Conservation (phyloP, 139 green algal species). For the Penium margaritaceum region DNA sequence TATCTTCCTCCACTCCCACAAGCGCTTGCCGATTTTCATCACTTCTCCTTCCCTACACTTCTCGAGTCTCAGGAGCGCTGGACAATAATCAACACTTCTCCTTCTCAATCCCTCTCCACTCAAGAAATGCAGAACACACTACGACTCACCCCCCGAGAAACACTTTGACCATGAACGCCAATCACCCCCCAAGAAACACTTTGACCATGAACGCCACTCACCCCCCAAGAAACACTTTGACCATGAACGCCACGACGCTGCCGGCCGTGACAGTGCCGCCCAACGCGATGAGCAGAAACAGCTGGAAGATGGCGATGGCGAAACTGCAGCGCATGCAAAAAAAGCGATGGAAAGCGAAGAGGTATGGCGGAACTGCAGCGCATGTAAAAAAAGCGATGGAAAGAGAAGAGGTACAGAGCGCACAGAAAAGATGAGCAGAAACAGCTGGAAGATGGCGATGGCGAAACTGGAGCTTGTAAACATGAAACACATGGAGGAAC, state of each 20-base stretch:
- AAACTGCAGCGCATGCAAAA: too few relatives aligned
- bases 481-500: neutral
- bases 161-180: too few relatives aligned
- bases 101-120: too few relatives aligned
- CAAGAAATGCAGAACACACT: too few relatives aligned
- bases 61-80: too few relatives aligned
- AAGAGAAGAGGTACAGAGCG: too few relatives aligned
- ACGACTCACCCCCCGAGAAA: conserved; percentile 18
- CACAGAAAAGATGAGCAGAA: conserved; percentile 9
- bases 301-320: conserved; percentile 27
- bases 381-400: neutral
- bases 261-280: conserved; percentile 13
- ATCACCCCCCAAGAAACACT: conserved; percentile 9
- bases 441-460: conserved; percentile 14
- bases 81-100: too few relatives aligned
- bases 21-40: too few relatives aligned
- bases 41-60: too few relatives aligned
- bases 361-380: conserved; percentile 28
- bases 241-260: conserved; percentile 25
- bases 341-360: too few relatives aligned
- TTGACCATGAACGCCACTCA: conserved; percentile 13
- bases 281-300: conserved; percentile 19
- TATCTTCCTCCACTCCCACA: too few relatives aligned
- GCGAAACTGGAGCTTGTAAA: too few relatives aligned
- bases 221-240: conserved; percentile 20